phyloP scores from a whole-genome alignment of 176 grass and related monocot species.

The Hordeum vulgare region MorexV3_pseudomolecules_assembly NC_058522.1:318094985-318095484 shows the following conservation, averaged over 20 bases:
- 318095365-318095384: conserved; percentile 32
- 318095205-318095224: conserved; percentile 61
- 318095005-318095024: background rate
- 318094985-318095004: background rate
- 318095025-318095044: background rate
- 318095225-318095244: conserved; percentile 69
- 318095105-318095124: conserved; percentile 11
- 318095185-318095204: conserved; percentile 51
- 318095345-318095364: background rate
- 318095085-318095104: background rate
- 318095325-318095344: background rate
- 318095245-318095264: conserved; percentile 58
- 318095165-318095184: conserved; percentile 59
- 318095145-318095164: background rate
- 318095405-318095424: background rate
- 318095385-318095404: conserved; percentile 34
- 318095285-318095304: background rate
- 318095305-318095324: background rate
- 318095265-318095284: background rate
- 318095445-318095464: background rate
- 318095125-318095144: conserved; percentile 30
- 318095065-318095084: background rate
- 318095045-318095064: background rate
- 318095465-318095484: background rate
- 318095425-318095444: background rate